These are phyloP conservation scores for Scheffersomyces ergatensis DNA, from an alignment of 805 yeast species.

Conservation along the genomic window DNA sequence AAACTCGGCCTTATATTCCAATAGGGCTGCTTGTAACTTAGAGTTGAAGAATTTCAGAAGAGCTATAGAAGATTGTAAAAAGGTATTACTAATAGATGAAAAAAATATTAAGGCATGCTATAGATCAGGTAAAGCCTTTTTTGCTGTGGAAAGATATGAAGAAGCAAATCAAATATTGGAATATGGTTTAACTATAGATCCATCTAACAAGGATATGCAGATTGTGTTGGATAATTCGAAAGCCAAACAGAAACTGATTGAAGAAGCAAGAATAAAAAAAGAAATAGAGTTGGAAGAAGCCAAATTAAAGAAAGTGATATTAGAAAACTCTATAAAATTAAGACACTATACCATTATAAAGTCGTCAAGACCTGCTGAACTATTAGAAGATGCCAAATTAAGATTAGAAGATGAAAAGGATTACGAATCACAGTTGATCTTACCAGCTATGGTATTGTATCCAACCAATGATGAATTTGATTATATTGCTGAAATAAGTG, in stretches of 20 bases:
- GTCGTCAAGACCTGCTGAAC: slow-evolving; percentile 54
- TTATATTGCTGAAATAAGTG: slow-evolving; percentile 72
- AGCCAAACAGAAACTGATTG: slow-evolving; percentile 31
- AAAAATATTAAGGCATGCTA: slow-evolving; percentile 79
- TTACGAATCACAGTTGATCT: slow-evolving; percentile 71
- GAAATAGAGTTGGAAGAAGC: slow-evolving; percentile 40
- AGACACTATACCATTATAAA: slow-evolving; percentile 54
- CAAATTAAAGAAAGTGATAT: slow-evolving; percentile 37
- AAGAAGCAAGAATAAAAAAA: slow-evolving; percentile 25
- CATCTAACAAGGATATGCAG: slow-evolving; percentile 55
- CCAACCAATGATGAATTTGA: slow-evolving; percentile 87
- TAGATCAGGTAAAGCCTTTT: slow-evolving; percentile 80
- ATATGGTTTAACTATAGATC: slow-evolving; percentile 64
- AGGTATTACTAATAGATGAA: slow-evolving; percentile 63
- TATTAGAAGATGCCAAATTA: slow-evolving; percentile 50
- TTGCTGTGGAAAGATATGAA: slow-evolving; percentile 60
- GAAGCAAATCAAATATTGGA: slow-evolving; percentile 69
- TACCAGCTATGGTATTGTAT: slow-evolving; percentile 78
- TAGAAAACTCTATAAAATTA: slow-evolving; percentile 58
- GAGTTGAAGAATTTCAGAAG: slow-evolving; percentile 81
- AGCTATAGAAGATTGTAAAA: slow-evolving; percentile 83
- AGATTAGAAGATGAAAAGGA: slow-evolving; percentile 64
- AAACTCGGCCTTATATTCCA: slow-evolving; percentile 63
- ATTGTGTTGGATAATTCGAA: slow-evolving; percentile 41
- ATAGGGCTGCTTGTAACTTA: slow-evolving; percentile 89